These are phyloP conservation scores for Schizophyllum commune DNA, from an alignment of 1,284 basidiomycete species.

Conservation along the genomic window DNA sequence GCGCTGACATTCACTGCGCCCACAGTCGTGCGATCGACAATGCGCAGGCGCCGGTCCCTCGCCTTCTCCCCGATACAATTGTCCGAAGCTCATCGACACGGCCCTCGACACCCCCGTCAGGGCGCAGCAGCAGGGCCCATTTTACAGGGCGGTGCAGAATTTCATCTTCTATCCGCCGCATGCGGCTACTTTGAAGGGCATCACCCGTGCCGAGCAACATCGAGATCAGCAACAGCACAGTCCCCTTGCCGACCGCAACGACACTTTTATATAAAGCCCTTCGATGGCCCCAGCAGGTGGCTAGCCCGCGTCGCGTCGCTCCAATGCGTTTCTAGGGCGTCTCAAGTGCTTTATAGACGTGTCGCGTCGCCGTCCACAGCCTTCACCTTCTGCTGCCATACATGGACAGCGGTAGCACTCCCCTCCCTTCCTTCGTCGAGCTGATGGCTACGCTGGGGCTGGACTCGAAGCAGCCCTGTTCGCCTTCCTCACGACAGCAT, in stretches of 20 bases:
- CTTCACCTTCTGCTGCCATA: background rate
- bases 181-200: no score
- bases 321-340: background rate
- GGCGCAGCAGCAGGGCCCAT: no score
- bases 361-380: background rate
- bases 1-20: background rate
- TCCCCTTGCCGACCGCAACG: background rate
- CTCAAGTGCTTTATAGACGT: background rate
- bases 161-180: no score
- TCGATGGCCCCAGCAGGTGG: background rate
- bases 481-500: constrained; percentile 34
- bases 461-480: constrained; percentile 30
- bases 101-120: no score
- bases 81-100: no score
- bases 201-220: background rate
- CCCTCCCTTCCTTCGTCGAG: constrained; percentile 77
- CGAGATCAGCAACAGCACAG: background rate
- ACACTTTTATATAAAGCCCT: background rate
- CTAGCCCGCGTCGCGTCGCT: background rate
- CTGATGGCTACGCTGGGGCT: constrained; percentile 76
- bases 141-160: no score
- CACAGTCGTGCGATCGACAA: background rate
- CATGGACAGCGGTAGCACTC: constrained; percentile 20
- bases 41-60: no score
- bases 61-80: no score